Percentiles rank a stretch among this genome's conserved stretches.
Conservation (phyloP, 2,329 filamentous ascomycete genomes). For the Rutstroemia sp. region DNA sequence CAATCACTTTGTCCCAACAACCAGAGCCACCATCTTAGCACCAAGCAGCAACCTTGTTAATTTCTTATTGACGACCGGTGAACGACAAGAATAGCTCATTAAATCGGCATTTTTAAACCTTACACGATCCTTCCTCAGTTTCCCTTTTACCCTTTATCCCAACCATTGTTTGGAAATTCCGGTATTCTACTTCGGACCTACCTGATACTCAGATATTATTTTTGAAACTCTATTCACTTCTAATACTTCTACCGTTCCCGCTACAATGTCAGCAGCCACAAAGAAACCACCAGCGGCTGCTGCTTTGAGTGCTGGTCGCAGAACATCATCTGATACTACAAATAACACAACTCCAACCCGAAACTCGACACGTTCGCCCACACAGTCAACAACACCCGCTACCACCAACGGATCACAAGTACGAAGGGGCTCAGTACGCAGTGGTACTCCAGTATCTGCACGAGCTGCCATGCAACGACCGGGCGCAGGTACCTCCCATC, state of each 20-base stretch:
- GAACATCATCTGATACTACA: constrained; percentile 25
- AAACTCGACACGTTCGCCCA: constrained; percentile 22
- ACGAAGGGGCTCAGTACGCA: constrained; percentile 59
- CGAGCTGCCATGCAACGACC: constrained; percentile 61
- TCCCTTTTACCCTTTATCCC: not conserved
- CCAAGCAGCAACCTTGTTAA: too few species aligned
- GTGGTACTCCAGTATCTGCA: constrained; percentile 61
- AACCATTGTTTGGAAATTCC: constrained; percentile 3
- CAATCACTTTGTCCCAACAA: too few species aligned
- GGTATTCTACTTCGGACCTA: constrained; percentile 2
- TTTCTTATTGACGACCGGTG: not conserved
- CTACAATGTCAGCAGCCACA: constrained; percentile 35
- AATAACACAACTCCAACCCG: constrained; percentile 5
- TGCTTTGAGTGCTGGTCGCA: constrained; percentile 17
- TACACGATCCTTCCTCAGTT: not conserved
- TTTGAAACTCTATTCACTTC: not conserved
- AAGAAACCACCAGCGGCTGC: constrained; percentile 34
- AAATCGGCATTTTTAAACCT: not conserved
- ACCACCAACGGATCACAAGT: constrained; percentile 31
- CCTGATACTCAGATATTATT: not conserved
- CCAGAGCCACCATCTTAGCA: too few species aligned
- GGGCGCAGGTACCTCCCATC: constrained; percentile 28
- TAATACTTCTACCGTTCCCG: not conserved
- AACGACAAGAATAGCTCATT: not conserved
- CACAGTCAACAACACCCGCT: constrained; percentile 21